Conservation (phyloP, 352 stramenopile species). For the Globisporangium iwayamae region DNA sequence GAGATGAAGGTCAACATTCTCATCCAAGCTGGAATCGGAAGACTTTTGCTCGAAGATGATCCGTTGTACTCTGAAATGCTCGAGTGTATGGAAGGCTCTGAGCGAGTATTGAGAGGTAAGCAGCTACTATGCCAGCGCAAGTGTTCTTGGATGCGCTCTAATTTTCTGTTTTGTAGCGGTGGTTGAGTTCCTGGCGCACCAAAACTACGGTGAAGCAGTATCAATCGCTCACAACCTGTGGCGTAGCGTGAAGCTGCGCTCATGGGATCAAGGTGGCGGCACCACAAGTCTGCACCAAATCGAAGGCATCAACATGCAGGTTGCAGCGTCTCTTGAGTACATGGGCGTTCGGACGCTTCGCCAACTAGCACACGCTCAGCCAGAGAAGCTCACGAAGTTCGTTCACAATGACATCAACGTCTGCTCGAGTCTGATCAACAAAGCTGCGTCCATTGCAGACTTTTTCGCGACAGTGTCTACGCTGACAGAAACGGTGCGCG, state of each 20-base stretch:
- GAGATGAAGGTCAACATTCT: constrained; percentile 34
- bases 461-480: constrained; percentile 14
- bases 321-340: constrained; percentile 23
- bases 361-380: constrained; percentile 20
- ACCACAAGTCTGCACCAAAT: constrained; percentile 21
- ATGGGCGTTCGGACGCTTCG: constrained; percentile 27
- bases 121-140: too few relatives aligned
- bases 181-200: constrained; percentile 19
- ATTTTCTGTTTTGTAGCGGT: constrained; percentile 10
- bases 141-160: not conserved
- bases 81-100: constrained; percentile 14
- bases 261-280: constrained; percentile 24
- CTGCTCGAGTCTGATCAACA: constrained; percentile 17
- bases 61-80: constrained; percentile 20
- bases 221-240: constrained; percentile 17
- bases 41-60: constrained; percentile 9
- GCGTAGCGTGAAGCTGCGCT: constrained; percentile 23
- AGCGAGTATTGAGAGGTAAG: constrained; percentile 30
- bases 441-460: constrained; percentile 17
- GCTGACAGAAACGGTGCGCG: not conserved
- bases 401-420: constrained; percentile 17
- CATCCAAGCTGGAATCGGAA: constrained; percentile 31
- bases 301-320: constrained; percentile 13
- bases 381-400: constrained; percentile 16
- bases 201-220: constrained; percentile 16